Conservation (phyloP, 1,284 basidiomycete species). For the Anthracocystis panici-leucophaei region DNA sequence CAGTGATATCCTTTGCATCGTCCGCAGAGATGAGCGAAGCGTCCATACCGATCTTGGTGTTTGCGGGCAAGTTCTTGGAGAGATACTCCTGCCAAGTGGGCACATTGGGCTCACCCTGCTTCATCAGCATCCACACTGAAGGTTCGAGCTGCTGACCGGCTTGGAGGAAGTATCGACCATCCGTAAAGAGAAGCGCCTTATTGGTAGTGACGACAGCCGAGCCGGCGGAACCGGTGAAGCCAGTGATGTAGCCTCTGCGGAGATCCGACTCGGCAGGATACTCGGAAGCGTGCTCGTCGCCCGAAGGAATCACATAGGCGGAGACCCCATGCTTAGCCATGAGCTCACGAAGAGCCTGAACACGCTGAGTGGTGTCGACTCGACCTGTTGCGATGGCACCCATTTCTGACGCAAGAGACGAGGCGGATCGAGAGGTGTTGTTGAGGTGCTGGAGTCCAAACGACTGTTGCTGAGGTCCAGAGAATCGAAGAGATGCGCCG, state of each 20-base stretch:
- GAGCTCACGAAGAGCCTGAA: slow-evolving; percentile 54
- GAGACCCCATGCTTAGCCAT: slow-evolving; percentile 56
- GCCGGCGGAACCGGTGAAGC: slow-evolving; percentile 92
- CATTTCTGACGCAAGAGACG: slow-evolving; percentile 37
- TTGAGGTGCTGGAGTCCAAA: slow-evolving; percentile 41
- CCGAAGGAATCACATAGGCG: slow-evolving; percentile 69
- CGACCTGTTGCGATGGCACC: slow-evolving; percentile 64
- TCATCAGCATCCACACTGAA: slow-evolving; percentile 91
- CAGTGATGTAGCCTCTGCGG: slow-evolving; percentile 86
- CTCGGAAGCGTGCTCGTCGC: slow-evolving; percentile 83
- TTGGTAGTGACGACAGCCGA: slow-evolving; percentile 78
- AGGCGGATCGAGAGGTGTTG: slow-evolving; percentile 13
- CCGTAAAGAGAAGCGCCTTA: slow-evolving; percentile 80
- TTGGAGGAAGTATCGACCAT: slow-evolving; percentile 93
- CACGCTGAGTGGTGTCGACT: slow-evolving; percentile 61
- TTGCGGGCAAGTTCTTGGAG: slow-evolving; percentile 42
- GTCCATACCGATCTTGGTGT: slow-evolving; percentile 63
- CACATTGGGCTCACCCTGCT: slow-evolving; percentile 80
- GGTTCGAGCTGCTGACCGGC: slow-evolving; percentile 87
- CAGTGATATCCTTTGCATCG: slow-evolving; percentile 63
- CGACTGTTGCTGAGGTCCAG: slow-evolving; percentile 22
- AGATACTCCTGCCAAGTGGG: slow-evolving; percentile 80
- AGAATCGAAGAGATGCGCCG: slow-evolving; percentile 20
- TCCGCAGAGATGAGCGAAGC: slow-evolving; percentile 63
- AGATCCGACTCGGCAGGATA: slow-evolving; percentile 77